Base-by-base conservation (phyloP, 768 basidiomycete species). In the Filobasidium floriforme region DNA sequence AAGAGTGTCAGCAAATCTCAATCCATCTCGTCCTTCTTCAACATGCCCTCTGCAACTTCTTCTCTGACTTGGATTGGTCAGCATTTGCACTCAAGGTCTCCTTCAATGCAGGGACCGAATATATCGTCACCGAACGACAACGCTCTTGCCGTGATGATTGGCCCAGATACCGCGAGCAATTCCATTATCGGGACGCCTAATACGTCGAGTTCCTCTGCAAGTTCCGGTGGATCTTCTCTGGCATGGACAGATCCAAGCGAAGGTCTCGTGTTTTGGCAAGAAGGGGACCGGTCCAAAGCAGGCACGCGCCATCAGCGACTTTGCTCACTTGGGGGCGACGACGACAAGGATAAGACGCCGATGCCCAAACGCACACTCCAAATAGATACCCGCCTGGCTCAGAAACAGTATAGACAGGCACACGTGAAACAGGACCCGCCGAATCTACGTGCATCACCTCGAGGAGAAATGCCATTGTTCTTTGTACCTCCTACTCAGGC, bases 391-490 rank as follows among this genome's bases (percentile, higher is more conserved):
- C 54, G 26, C 14, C 26, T 57, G 54, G 54, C 54, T 26, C 54
- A 57, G 29, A 26, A 15, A 24, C 18, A 32, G 54, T 57, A 19
- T n/a, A 32, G 29, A 7, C 54, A 24, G 29, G 54, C 54, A 26
- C 54, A 24, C 4, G 15, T 15, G 7, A 57, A 57, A 28, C 19
- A 24, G 2, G 54, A 57, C 26, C 2, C 22, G 19, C 15, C 29
- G 54, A 28, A 32, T 57, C 7, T 24, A 15, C 54, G 54, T 5
- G 22, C n/a, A 1, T 57, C 54, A 7, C 54, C 54, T 22, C 22
- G 54, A 32, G 54, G 54, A 19, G 54, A 57, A 32, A 57, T 57
- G 54, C 54, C 54, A 6, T 32, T 57, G 26, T 57, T 57, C 24
- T 57, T 26, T 32, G 24, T 57, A 22, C 54, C 54, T 57, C 54